These are phyloP conservation scores for Geotrichum histeridarum DNA, from an alignment of 1,139 yeast genomes.

Conservation along the genomic window DNA sequence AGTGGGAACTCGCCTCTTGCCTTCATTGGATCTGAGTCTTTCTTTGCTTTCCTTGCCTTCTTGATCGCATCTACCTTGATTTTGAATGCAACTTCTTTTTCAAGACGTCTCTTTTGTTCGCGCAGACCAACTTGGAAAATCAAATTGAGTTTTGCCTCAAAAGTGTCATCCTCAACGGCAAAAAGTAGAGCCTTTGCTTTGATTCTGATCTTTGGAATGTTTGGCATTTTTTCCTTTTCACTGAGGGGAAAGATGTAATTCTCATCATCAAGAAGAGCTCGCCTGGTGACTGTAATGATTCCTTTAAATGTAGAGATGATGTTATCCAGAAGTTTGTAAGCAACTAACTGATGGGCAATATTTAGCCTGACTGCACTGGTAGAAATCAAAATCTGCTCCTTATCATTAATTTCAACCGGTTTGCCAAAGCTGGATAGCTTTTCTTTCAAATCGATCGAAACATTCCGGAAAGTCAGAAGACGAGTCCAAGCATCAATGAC, in stretches of 20 bases:
- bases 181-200: slow-evolving; percentile 47
- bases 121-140: slow-evolving; percentile 69
- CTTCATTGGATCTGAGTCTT: background rate
- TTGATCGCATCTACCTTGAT: slow-evolving; percentile 34
- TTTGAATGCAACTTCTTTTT: slow-evolving; percentile 54
- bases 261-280: slow-evolving; percentile 45
- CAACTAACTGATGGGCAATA: slow-evolving; percentile 58
- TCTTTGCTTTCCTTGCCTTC: slow-evolving; percentile 11
- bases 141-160: slow-evolving; percentile 71
- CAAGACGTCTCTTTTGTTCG: slow-evolving; percentile 65
- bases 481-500: slow-evolving; percentile 45
- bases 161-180: slow-evolving; percentile 74
- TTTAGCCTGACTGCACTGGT: slow-evolving; percentile 38
- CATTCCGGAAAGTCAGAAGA: slow-evolving; percentile 33
- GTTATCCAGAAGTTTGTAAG: slow-evolving; percentile 64
- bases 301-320: slow-evolving; percentile 58
- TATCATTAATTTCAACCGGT: slow-evolving; percentile 8
- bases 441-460: slow-evolving; percentile 27
- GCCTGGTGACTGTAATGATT: slow-evolving; percentile 49
- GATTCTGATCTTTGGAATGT: slow-evolving; percentile 52
- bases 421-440: slow-evolving; percentile 12
- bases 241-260: slow-evolving; percentile 42
- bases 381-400: slow-evolving; percentile 27
- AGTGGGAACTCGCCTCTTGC: background rate
- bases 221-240: slow-evolving; percentile 29